Evolutionary conservation across 257 asterid species (phyloP), one percentile per base, ranked within the genome.

Genomic region (Solanum rostratum): DNA sequence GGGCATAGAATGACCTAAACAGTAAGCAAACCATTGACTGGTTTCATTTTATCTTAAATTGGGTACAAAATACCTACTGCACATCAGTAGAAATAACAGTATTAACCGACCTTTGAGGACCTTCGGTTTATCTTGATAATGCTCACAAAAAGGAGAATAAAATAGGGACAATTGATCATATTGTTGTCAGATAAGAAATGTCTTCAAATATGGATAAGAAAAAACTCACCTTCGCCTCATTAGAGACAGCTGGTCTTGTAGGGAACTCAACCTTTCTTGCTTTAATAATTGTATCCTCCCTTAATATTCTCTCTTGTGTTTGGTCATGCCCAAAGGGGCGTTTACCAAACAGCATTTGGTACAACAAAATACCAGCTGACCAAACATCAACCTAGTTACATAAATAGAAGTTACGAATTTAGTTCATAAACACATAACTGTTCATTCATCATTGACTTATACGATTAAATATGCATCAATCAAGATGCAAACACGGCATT

Each of bases 311-410:
- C 86, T 97, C 99, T 88, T 95, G 99, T 52, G 95, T 82, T 86
- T 97, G 99, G 87, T 97, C 98, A 57, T 97, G 99, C 62, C 99
- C 99, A 85, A 97, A 97, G 83, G 99, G 99, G 62, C 98, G 94
- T 89, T 88, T 90, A 37, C 99, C 99, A 86, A 94, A 95, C 71
- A 97, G 93, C 97, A 97, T 94, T 92, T 97, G 99, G 94, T 95
- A 97, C 85, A 95, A 88, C 80, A 97, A 90, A 81, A 97, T 88
- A 19, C 99, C 99, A 55, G 94, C 95, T 84, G 99, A 97, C 99
- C 99, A 97, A 52, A 97, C 99, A 90, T 97, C 99, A 83, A 97
- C 99, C 99, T 97, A 93, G 81, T 81, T 69, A 80, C 83, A 88
- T 83, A 81, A 78, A 78, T 50, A 78, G 4, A 76, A 27, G 37